Base-by-base conservation (phyloP, 2,329 filamentous ascomycete genomes). In the Bipolaris victoriae region DNA sequence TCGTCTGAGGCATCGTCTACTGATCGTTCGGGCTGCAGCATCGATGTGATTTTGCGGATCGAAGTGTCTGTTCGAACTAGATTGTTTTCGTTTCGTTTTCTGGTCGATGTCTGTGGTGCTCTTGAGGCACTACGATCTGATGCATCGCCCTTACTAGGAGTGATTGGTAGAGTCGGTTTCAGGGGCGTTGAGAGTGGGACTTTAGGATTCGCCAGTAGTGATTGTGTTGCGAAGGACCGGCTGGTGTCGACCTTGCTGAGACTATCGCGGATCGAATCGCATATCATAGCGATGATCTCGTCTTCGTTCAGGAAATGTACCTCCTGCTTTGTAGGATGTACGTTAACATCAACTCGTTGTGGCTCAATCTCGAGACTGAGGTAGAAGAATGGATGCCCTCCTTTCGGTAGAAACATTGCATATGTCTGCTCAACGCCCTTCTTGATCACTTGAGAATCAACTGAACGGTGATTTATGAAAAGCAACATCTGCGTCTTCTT, bases 291-390 rank as follows among this genome's bases (percentile, higher is more conserved):
- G 45, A 95, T 90, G 44, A 99, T 96, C 67, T 99, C 95, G 62
- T 99, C 95, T 74, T 99, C 95, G 60, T 98, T 97, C 20, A 99
- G 82, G 68, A 99, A 98, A 70, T 98, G 95, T 18, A 99, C 95
- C 73, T 99, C 94, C 49, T 92, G 85, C 76, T 99, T 99, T 0
- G 95, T 99, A 0, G 95, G 95, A 75, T 99, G 95, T 0, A 99
- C 90, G 67, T 99, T 99, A 71, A 99, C 96, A 75, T 99, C 95
- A 3, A 99, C 92, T 51, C 94, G 84, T 24, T 90, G 87, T 1
- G 95, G 94, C 66, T 98, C 93, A 55, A 99, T 96, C 58, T 97
- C 90, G 2, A 99, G 83, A 71, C 89, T 95, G 24, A 99, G 82
- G 71, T 99, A 99, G 55, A 94, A 82, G 73, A 98, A 99, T 0